Base-by-base conservation (phyloP, 352 stramenopile genomes). In the Phytopythium mirpurense region DNA sequence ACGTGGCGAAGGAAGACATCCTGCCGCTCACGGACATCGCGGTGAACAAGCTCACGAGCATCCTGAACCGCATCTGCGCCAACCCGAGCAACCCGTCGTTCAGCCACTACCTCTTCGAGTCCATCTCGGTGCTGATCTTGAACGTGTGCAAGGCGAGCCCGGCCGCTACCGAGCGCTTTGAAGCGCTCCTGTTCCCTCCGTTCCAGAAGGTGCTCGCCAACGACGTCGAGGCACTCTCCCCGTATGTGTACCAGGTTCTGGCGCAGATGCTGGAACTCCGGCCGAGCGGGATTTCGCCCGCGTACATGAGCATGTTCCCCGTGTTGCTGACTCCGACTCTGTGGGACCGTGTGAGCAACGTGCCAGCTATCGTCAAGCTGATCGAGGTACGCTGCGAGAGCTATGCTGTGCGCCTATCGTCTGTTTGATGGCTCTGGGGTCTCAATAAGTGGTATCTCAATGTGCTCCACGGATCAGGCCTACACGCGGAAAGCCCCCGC, bases 91-190 rank as follows among this genome's bases (percentile, higher is more conserved):
- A 99, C 70, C 97, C 97, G 21, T 93, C 93, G 23, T 99, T 98
- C 75, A 99, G 98, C 60, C 97, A 99, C 70, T 99, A 97, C 60
- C 72, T 99, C 10, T 99, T 99, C 62, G 97, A 99, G 74, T 98
- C 95, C 14, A 86, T 99, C 35, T 98, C 97, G 0, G 93, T 98
- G 19, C 68, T 98, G 15, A 94, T 99, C 42, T 64, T 92, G 41
- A 93, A 96, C 41, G 91, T 97, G 10, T 98, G 90, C 67, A 89
- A 93, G 60, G 75, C 81, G 11, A 91, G 88, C 46, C 74, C 85
- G 5, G 67, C 55, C 11, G 71, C 80, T 5, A 93, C 78, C 0
- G 86, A 91, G 45, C 80, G 75, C 36, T 98, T 99, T 52, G 97
- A 99, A 74, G 68, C 73, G 18, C 70, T 98, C 18, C 81, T 99